Base-by-base conservation (phyloP, 345 rosid genomes). In the Syzygium grande region DNA sequence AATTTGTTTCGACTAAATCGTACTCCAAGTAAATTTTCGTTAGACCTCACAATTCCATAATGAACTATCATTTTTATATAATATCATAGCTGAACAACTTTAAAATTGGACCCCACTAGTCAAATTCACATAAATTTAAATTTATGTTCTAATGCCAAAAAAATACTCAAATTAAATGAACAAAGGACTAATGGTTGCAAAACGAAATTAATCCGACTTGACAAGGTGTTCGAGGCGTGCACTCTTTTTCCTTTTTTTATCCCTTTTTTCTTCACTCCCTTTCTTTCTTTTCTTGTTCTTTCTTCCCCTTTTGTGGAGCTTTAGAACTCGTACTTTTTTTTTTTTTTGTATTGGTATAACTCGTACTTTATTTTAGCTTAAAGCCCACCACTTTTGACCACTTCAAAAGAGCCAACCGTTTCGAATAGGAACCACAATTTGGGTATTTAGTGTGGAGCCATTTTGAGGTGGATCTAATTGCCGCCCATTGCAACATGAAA, bases 61-160 rank as follows among this genome's bases (percentile, higher is more conserved):
- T 27, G 12, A 59, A 27, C 16, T 59, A 59, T 29, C 3, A 59
- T 59, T 0, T 27, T 27, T 14, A 59, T 59, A 1, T 58, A 25
- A 0, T 11, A 27, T 61, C 0, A 27, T n/a, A 61, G 29, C 30
- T 6, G 11, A 61, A 61, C 17, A 61, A 61, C 17, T 0, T 14
- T 29, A 61, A 1, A n/a, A 61, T 61, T 13, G 9, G 73, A 61
- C 38, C 30, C 34, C 5, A 0, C 19, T 0, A 2, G 13, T n/a
- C 34, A n/a, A 59, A 59, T 59, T 59, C 65, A 59, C 1, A 11
- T 59, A 2, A 59, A 14, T 25, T 59, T n/a, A 59, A 59, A 27
- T 12, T 59, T 27, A 59, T 59, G 30, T 11, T 29, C 68, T 59
- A 59, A 59, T 29, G 27, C 7, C 9, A 7, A 61, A 1, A 1